Base-by-base conservation (phyloP, 495 filamentous ascomycete species). In the Platismatia glauca region DNA sequence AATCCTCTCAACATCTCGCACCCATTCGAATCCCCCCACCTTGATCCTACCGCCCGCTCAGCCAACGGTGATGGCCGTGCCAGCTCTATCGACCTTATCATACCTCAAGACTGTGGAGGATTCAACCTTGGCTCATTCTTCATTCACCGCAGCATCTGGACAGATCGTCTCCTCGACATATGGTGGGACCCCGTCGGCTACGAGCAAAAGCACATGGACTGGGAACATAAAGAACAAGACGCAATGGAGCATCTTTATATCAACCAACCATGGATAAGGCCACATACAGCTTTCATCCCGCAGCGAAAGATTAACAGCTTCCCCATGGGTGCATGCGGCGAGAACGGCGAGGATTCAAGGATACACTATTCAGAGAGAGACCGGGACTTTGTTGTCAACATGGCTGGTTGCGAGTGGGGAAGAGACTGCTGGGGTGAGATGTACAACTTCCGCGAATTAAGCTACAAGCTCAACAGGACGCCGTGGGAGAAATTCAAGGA, bases 131-230 rank as follows among this genome's bases (percentile, higher is more conserved):
- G 94, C 6, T 95, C 90, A 27, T 99, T 99, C 82, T 91, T 99
- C 73, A 76, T 97, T 37, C 82, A 84, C 31, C 84, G 95, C 18
- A 87, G 87, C 64, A 75, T 84, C 16, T 99, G 93, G 91, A 89
- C 90, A 0, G 94, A 97, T 69, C 89, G 91, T 22, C 71, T 99
- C 9, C 81, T 99, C 33, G 94, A 99, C 72, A 83, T 95, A 61
- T 99, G 93, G 94, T 99, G 95, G 95, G 94, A 99, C 69, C 94
- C 94, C 0, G 91, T 97, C 43, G 85, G 88, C 61, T 99, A 99
- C 74, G 94, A 99, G 75, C 95, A 97, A 76, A 93, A 90, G 73
- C 94, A 99, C 70, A 97, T 97, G 93, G 82, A 96, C 64, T 99
- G 94, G 94, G 91, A 94, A 69, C 95, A 97, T 77, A 97, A 97